phyloP scores from a whole-genome alignment of 345 rosid genomes.

The Populus davidiana region DNA sequence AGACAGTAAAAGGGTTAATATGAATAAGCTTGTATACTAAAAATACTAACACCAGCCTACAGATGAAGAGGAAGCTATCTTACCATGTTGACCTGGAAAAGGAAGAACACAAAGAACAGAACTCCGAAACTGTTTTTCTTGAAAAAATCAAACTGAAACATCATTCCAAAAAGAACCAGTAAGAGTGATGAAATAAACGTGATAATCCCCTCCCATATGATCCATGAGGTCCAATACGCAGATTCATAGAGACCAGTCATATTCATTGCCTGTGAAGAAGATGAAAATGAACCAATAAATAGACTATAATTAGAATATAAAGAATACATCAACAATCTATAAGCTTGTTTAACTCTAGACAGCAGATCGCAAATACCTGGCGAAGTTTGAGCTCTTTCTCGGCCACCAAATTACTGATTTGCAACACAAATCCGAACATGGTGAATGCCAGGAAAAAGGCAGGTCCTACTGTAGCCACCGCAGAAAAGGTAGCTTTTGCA shows the following conservation, averaged over 20 bases:
- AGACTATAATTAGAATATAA: background rate
- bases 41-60: background rate
- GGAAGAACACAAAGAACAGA: conserved; percentile 73
- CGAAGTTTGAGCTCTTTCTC: conserved; percentile 98
- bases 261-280: conserved; percentile 64
- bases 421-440: conserved; percentile 87
- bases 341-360: conserved; percentile 1
- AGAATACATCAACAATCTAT: background rate
- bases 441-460: conserved; percentile 85
- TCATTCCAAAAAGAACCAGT: conserved; percentile 80
- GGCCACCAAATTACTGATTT: conserved; percentile 62
- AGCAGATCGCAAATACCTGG: conserved; percentile 47
- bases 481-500: conserved; percentile 42
- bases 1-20: conserved; percentile 11
- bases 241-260: conserved; percentile 89
- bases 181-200: conserved; percentile 67
- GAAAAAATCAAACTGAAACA: conserved; percentile 91
- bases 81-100: conserved; percentile 89
- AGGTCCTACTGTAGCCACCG: conserved; percentile 55
- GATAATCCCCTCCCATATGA: conserved; percentile 74
- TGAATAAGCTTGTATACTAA: background rate
- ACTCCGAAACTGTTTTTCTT: conserved; percentile 72
- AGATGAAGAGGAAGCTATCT: background rate
- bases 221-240: conserved; percentile 89
- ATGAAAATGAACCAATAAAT: background rate